These are phyloP conservation scores for Cymodocea nodosa DNA, from an alignment of 116 monocot species.

Conservation along the genomic window DNA sequence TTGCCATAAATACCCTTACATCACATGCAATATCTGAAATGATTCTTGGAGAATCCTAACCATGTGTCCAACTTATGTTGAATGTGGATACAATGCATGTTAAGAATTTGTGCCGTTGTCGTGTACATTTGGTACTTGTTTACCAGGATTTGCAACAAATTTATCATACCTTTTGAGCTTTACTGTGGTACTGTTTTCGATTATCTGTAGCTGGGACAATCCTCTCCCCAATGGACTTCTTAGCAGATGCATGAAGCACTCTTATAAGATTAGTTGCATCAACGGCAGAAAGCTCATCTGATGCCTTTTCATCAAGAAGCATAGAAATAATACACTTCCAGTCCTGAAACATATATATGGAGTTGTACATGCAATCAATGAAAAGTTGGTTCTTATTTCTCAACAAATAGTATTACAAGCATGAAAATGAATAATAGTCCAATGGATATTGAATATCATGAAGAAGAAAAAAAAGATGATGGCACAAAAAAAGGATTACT, in stretches of 20 bases:
- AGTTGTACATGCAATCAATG: not conserved
- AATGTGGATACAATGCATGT: too few species aligned
- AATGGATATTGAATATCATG: not conserved
- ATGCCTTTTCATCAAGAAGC: constrained; percentile 80
- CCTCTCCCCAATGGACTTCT: constrained; percentile 88
- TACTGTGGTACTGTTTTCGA: constrained; percentile 66
- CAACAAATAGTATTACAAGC: not conserved
- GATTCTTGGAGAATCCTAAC: too few species aligned
- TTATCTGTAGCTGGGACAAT: constrained; percentile 80
- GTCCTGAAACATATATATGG: constrained; percentile 39
- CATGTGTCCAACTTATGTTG: too few species aligned
- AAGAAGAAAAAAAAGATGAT: not conserved
- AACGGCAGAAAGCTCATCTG: constrained; percentile 69
- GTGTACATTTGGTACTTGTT: not conserved
- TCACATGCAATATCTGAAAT: too few species aligned
- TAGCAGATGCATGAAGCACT: constrained; percentile 74
- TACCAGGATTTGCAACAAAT: not conserved
- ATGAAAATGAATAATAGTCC: not conserved
- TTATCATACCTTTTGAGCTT: constrained; percentile 72
- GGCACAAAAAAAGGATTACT: constrained; percentile 23
- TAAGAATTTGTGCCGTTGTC: too few species aligned
- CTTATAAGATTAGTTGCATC: constrained; percentile 93
- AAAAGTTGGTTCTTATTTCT: not conserved
- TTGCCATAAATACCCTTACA: too few species aligned
- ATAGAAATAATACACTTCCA: constrained; percentile 94